These are phyloP conservation scores for Magnaporthales sp. DNA, from an alignment of 2,329 filamentous ascomycete species.

Conservation along the genomic window DNA sequence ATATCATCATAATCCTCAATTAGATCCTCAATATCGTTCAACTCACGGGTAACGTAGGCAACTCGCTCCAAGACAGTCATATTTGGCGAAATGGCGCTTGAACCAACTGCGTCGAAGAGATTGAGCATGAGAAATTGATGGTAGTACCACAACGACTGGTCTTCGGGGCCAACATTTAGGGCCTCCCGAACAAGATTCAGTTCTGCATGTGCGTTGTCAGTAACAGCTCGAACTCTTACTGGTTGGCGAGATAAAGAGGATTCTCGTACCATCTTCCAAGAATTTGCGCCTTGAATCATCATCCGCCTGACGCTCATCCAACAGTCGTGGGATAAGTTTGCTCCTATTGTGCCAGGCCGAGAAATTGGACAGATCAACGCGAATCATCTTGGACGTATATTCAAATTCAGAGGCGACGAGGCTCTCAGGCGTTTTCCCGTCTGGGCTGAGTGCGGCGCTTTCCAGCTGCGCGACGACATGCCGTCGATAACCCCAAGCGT, in stretches of 20 bases:
- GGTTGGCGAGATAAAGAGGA: background rate
- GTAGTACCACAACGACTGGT: slow-evolving; percentile 96
- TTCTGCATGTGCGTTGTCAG: slow-evolving; percentile 37
- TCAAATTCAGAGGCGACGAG: slow-evolving; percentile 75
- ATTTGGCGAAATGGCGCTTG: slow-evolving; percentile 48
- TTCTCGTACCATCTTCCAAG: slow-evolving; percentile 55
- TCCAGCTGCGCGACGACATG: slow-evolving; percentile 72
- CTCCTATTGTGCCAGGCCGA: slow-evolving; percentile 93
- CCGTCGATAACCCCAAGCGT: slow-evolving; percentile 89
- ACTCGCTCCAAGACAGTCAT: slow-evolving; percentile 53
- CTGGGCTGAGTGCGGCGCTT: slow-evolving; percentile 31
- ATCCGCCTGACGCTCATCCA: slow-evolving; percentile 61
- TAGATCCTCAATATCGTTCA: slow-evolving; percentile 63
- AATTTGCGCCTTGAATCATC: slow-evolving; percentile 56
- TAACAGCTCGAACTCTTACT: background rate
- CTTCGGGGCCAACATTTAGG: slow-evolving; percentile 81
- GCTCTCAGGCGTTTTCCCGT: slow-evolving; percentile 28
- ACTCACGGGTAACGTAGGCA: slow-evolving; percentile 59
- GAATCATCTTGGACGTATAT: slow-evolving; percentile 87
- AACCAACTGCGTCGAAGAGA: slow-evolving; percentile 40
- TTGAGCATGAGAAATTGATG: slow-evolving; percentile 79
- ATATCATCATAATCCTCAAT: slow-evolving; percentile 47
- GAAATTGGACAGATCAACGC: slow-evolving; percentile 83
- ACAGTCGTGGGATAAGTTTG: slow-evolving; percentile 68
- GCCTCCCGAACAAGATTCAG: slow-evolving; percentile 67